Evolutionary conservation across 2,329 filamentous ascomycete species (phyloP).

Genomic region (Shiraia bambusicola): DNA sequence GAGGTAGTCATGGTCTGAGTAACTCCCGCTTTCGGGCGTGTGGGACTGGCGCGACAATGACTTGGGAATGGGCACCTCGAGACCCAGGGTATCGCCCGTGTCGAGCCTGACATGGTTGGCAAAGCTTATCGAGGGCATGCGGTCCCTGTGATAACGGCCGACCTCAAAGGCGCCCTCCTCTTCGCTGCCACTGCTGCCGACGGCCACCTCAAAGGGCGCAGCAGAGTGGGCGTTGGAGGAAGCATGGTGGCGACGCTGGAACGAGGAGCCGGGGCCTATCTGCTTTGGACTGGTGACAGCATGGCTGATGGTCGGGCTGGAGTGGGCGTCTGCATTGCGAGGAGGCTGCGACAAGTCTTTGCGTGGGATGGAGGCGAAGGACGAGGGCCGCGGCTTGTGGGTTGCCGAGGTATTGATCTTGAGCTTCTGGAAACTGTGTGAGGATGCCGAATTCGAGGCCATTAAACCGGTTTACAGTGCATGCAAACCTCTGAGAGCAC

Average conservation of each 20-base stretch:
- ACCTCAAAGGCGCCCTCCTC: conserved; percentile 29
- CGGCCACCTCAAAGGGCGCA: conserved; percentile 22
- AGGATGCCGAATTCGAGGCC: conserved; percentile 43
- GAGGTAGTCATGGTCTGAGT: conserved; percentile 37
- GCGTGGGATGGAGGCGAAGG: conserved; percentile 41
- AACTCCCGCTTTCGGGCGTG: conserved; percentile 30
- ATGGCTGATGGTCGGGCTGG: conserved; percentile 23
- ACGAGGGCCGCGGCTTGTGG: conserved; percentile 38
- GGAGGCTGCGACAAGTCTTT: conserved; percentile 29
- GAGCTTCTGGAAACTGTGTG: conserved; percentile 47
- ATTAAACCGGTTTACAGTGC: conserved; percentile 41
- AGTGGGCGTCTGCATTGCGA: conserved; percentile 24
- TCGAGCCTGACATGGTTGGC: conserved; percentile 45
- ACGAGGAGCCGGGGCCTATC: conserved; percentile 20
- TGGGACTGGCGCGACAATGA: conserved; percentile 19
- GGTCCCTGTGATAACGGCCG: conserved; percentile 32
- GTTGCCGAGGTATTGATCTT: conserved; percentile 43
- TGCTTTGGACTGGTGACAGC: conserved; percentile 21
- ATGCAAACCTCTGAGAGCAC: conserved; percentile 33
- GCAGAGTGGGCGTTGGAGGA: conserved; percentile 16
- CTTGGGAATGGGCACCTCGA: conserved; percentile 44
- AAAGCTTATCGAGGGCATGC: conserved; percentile 46
- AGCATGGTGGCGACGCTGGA: conserved; percentile 17
- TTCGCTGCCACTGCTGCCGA: conserved; percentile 30
- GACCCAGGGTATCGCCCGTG: conserved; percentile 40